A percentile compares a stretch with the other conserved stretches of the same genome.
phyloP scores from a whole-genome alignment of 2,329 filamentous ascomycete species.

The Biscogniauxia marginata region DNA sequence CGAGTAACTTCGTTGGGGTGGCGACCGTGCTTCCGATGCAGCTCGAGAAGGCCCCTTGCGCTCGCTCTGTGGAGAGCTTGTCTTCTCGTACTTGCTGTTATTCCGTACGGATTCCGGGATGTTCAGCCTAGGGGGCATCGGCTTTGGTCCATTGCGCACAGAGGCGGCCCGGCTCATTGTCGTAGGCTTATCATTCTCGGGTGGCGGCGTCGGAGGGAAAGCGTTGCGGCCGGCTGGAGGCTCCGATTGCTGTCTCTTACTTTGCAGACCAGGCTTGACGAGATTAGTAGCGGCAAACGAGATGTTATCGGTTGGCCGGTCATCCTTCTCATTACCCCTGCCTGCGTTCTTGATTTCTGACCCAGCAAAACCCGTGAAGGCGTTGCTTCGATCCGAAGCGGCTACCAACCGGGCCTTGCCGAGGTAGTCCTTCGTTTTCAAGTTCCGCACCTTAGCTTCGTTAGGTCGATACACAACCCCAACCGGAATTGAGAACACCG shows the following conservation, averaged over 20 bases:
- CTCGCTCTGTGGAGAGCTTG: slow-evolving; percentile 43
- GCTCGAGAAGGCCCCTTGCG: slow-evolving; percentile 36
- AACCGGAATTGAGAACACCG: slow-evolving; percentile 96
- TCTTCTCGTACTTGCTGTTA: slow-evolving; percentile 57
- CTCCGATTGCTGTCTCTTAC: slow-evolving; percentile 81
- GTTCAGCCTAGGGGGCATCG: slow-evolving; percentile 61
- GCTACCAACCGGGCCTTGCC: slow-evolving; percentile 94
- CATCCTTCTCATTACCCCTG: slow-evolving; percentile 64
- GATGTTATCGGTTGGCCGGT: slow-evolving; percentile 77
- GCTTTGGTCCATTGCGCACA: slow-evolving; percentile 61
- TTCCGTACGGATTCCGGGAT: slow-evolving; percentile 55
- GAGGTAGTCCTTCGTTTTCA: slow-evolving; percentile 96
- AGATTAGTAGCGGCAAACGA: slow-evolving; percentile 92
- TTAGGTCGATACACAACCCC: slow-evolving; percentile 94
- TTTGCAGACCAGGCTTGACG: slow-evolving; percentile 80
- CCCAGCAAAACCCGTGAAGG: slow-evolving; percentile 78
- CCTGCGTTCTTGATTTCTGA: slow-evolving; percentile 73
- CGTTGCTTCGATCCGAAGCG: slow-evolving; percentile 76
- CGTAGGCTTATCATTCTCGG: slow-evolving; percentile 71
- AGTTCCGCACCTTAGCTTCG: slow-evolving; percentile 95
- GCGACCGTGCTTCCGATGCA: slow-evolving; percentile 45
- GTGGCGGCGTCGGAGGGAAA: slow-evolving; percentile 97
- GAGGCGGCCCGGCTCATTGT: slow-evolving; percentile 55
- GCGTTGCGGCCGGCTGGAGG: slow-evolving; percentile 75
- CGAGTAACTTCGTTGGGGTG: slow-evolving; percentile 44